Base-by-base conservation (phyloP, 2,329 filamentous ascomycete species). In the Verticillium zaregamsianum region DNA sequence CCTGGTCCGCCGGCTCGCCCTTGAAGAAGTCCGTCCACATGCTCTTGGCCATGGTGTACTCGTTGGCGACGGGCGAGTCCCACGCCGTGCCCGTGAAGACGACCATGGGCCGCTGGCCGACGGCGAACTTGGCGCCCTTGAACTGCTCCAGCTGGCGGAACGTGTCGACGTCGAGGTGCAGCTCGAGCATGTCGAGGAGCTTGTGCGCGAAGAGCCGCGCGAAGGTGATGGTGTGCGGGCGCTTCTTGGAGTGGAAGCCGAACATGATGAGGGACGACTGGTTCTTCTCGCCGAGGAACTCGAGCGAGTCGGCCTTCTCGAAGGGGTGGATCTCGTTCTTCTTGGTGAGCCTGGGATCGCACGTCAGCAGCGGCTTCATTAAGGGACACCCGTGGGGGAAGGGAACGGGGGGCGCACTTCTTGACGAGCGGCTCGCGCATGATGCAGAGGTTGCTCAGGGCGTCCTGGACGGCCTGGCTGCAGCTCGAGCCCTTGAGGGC, bases 201-300 rank as follows among this genome's bases (percentile, higher is more conserved):
- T 95, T 93, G 79, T 91, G 87, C 69, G 89, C 86, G 74, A 96
- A 98, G 54, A 90, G 91, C 65, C 95, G 88, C 49, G 90, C 82
- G 55, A 98, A 77, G 0, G 93, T 97, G 69, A 99, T 75, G 65
- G 89, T 89, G 77, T 99, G 93, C 5, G 93, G 93, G n/a, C 95
- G 85, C 84, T 98, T 99, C 84, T 98, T 99, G 76, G 86, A 92
- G 76, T 89, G 90, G 74, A 86, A 89, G 59, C 89, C 93, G 70
- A 96, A 96, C 67, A 95, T 84, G 67, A 97, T 84, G 57, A 97
- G 81, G 55, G 88, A 90, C 71, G 91, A 89, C 76, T 99, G 95
- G 79, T 99, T 99, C 82, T 98, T 99, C 73, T 93, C 89, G 65
- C 90, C 90, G 81, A 99, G 93, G 81, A 99, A 99, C 78, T 97